phyloP scores from a whole-genome alignment of 106 monocot species.

The Dendrobium chrysotoxum region DNA sequence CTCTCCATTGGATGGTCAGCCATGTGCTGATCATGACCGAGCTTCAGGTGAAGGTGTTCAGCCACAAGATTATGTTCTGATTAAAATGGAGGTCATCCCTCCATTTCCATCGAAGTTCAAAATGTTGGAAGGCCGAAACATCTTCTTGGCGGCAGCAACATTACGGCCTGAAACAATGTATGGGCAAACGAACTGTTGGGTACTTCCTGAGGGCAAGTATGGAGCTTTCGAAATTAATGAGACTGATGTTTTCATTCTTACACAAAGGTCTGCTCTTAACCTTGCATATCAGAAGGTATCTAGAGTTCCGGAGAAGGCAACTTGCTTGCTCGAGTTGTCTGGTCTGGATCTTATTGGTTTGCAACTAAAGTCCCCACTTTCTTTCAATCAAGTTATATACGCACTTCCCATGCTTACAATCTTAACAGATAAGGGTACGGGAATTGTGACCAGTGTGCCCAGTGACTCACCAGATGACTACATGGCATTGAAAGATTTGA shows the following conservation, averaged over 20 bases:
- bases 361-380: constrained; percentile 64
- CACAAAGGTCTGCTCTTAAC: constrained; percentile 69
- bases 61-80: constrained; percentile 82
- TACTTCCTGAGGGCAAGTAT: constrained; percentile 85
- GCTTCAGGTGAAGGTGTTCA: constrained; percentile 90
- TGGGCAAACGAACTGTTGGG: constrained; percentile 94
- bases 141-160: constrained; percentile 86
- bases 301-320: constrained; percentile 58
- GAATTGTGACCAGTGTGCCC: constrained; percentile 93
- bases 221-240: constrained; percentile 95
- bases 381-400: constrained; percentile 72
- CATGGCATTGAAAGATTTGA: constrained; percentile 87
- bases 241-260: constrained; percentile 75
- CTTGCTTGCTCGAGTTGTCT: constrained; percentile 60
- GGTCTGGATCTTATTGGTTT: constrained; percentile 84
- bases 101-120: constrained; percentile 71
- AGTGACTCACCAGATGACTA: constrained; percentile 87
- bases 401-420: constrained; percentile 95
- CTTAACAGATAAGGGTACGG: constrained; percentile 89
- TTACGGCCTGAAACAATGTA: constrained; percentile 95
- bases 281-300: constrained; percentile 82
- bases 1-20: constrained; percentile 88
- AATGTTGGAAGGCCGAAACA: constrained; percentile 62
- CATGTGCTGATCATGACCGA: constrained; percentile 94
- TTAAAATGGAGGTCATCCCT: constrained; percentile 79